Base-by-base conservation (phyloP, 2,329 filamentous ascomycete genomes). In the Exophiala phaeomuriformis region DNA sequence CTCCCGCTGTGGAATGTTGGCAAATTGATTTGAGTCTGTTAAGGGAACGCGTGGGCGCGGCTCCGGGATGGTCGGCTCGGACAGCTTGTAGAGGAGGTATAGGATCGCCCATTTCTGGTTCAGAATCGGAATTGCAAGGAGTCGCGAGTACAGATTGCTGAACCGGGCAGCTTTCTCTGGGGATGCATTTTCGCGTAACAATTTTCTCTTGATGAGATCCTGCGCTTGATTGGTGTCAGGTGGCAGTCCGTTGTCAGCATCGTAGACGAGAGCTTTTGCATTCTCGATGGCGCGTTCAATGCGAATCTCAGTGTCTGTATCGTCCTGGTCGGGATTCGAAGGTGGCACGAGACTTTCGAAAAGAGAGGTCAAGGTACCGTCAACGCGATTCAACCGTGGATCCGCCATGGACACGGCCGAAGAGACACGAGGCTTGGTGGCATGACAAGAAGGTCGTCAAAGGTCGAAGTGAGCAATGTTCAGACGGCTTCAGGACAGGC, bases 71-170 rank as follows among this genome's bases (percentile, higher is more conserved):
- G 67, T 64, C 46, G 80, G 82, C 65, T 90, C 86, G 57, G 88
- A 83, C 45, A 96, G 79, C 64, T 88, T 84, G 68, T 93, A 86
- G 40, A 98, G 80, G 40, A 98, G 82, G 68, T 94, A 94, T 19
- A 98, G 77, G 61, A 98, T 96, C 2, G 87, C 89, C 90, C 90
- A 97, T 78, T 98, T 98, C 70, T 95, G 87, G 64, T 88, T 86
- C 42, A 98, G 78, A 4, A 97, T 90, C 0, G 90, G 90, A 61
- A 96, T 83, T n/a, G 88, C 87, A 29, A 96, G 77, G 12, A 98
- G 79, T 52, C 89, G 81, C 33, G 88, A 89, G 71, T 96, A 95
- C 30, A 98, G 79, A 66, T 95, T 94, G 28, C 89, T 86, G 71
- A 96, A 95, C 57, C 85, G 81, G 19, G 91, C 77, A 2, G 90